These are phyloP conservation scores for Periconia sp. DNA, from an alignment of 2,329 filamentous ascomycete species.

Conservation along the genomic window DNA sequence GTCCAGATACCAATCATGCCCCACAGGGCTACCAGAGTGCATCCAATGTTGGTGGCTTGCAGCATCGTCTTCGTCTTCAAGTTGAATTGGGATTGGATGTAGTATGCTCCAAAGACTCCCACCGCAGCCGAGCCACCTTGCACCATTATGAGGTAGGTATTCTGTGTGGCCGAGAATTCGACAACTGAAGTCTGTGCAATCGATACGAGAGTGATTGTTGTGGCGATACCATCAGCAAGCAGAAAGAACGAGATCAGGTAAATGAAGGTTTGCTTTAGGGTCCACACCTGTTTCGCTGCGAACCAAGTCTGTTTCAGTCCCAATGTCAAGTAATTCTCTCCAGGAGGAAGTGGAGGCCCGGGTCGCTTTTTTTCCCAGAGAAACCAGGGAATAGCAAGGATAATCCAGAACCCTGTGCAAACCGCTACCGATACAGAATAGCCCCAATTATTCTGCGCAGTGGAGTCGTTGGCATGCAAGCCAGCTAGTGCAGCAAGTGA, in stretches of 20 bases:
- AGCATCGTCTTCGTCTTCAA: constrained; percentile 73
- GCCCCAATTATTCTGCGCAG: constrained; percentile 70
- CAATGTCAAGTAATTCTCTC: constrained; percentile 61
- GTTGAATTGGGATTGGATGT: constrained; percentile 63
- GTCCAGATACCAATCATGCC: constrained; percentile 67
- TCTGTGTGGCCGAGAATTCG: constrained; percentile 66
- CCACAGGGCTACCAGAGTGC: constrained; percentile 66
- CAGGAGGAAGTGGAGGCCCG: constrained; percentile 59
- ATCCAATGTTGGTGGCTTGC: constrained; percentile 66
- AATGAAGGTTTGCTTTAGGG: constrained; percentile 68
- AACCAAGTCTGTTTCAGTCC: constrained; percentile 66
- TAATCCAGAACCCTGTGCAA: constrained; percentile 67
- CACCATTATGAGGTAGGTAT: constrained; percentile 71
- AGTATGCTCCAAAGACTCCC: constrained; percentile 69
- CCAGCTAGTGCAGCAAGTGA: constrained; percentile 66
- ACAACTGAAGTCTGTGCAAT: constrained; percentile 71
- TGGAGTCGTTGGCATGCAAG: constrained; percentile 64
- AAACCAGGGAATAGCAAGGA: constrained; percentile 71
- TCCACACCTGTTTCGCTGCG: constrained; percentile 66
- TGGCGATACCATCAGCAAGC: constrained; percentile 73
- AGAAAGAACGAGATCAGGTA: constrained; percentile 70
- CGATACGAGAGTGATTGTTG: constrained; percentile 70
- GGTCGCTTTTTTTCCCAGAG: constrained; percentile 68
- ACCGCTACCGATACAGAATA: constrained; percentile 70
- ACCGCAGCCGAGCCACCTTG: constrained; percentile 68